These are phyloP conservation scores for Haplosporangium gracile DNA, from an alignment of 192 early-diverging fungal species.

Conservation along the genomic window DNA sequence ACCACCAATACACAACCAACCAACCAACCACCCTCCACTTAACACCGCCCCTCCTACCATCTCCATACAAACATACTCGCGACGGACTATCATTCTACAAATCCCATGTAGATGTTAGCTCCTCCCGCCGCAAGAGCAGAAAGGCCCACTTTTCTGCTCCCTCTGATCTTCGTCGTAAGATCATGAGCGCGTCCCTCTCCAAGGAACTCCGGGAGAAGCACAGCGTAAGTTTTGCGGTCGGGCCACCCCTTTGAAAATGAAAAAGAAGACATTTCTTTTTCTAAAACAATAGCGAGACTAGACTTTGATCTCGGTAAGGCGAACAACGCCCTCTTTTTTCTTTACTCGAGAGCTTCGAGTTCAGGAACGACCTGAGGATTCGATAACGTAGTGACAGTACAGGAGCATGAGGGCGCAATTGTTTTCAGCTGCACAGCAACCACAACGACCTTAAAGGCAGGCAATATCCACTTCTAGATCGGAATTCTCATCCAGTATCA, in stretches of 20 bases:
- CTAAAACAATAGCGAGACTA: not conserved
- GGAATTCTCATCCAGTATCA: too few relatives aligned
- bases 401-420: too few relatives aligned
- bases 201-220: conserved; percentile 99
- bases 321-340: not conserved
- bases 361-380: too few relatives aligned
- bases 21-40: too few relatives aligned
- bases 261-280: not conserved
- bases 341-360: too few relatives aligned
- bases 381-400: too few relatives aligned
- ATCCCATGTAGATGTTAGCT: conserved; percentile 77
- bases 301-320: not conserved
- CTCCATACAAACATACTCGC: too few relatives aligned
- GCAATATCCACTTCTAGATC: too few relatives aligned
- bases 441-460: too few relatives aligned
- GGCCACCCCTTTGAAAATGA: conserved; percentile 7
- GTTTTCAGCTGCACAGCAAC: too few relatives aligned
- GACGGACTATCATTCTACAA: too few relatives aligned
- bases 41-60: too few relatives aligned
- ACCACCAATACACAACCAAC: not conserved
- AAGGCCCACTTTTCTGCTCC: conserved; percentile 99
- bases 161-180: conserved; percentile 92
- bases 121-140: conserved; percentile 92
- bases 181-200: conserved; percentile 96
- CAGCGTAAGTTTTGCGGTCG: conserved; percentile 74